A percentile compares a stretch with the other conserved stretches of the same genome.
Evolutionary conservation across 148 eudicot species (phyloP).

Genomic region (Polygonum maritimum): DNA sequence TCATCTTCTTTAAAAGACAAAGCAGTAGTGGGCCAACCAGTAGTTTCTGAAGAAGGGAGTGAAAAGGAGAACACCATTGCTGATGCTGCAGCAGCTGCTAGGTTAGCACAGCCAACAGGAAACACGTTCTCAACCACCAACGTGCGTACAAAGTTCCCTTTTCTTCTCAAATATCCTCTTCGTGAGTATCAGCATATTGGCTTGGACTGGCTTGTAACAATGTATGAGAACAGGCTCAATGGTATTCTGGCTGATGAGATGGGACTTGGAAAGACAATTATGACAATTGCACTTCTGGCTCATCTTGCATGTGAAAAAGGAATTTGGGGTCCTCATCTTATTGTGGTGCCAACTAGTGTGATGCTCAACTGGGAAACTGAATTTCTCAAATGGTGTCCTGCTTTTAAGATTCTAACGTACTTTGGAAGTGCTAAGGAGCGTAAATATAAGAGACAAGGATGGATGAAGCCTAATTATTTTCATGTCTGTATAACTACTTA

Average conservation of each 20-base stretch:
- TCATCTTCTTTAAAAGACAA: constrained; percentile 26
- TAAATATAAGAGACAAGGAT: constrained; percentile 88
- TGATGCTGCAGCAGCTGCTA: constrained; percentile 98
- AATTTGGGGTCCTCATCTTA: constrained; percentile 99
- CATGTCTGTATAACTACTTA: constrained; percentile 97
- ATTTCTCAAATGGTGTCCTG: constrained; percentile 99
- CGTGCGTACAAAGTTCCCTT: constrained; percentile 89
- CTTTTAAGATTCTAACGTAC: constrained; percentile 94
- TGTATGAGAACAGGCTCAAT: constrained; percentile 98
- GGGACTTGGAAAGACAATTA: constrained; percentile 98
- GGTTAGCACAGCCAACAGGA: constrained; percentile 98
- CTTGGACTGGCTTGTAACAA: constrained; percentile 97
- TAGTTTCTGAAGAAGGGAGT: constrained; percentile 37
- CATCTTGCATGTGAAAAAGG: constrained; percentile 98
- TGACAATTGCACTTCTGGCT: constrained; percentile 97
- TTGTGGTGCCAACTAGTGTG: constrained; percentile 99
- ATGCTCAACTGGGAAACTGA: constrained; percentile 99
- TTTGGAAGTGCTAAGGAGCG: constrained; percentile 99
- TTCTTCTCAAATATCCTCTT: constrained; percentile 86
- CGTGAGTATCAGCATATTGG: constrained; percentile 99
- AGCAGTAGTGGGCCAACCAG: constrained; percentile 22
- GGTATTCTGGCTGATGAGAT: constrained; percentile 96
- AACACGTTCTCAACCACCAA: constrained; percentile 90
- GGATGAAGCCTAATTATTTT: constrained; percentile 92
- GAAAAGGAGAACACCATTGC: constrained; percentile 71